Evolutionary conservation across 2,329 filamentous ascomycete genomes (phyloP).

Genomic region (Bipolaris cookei): DNA sequence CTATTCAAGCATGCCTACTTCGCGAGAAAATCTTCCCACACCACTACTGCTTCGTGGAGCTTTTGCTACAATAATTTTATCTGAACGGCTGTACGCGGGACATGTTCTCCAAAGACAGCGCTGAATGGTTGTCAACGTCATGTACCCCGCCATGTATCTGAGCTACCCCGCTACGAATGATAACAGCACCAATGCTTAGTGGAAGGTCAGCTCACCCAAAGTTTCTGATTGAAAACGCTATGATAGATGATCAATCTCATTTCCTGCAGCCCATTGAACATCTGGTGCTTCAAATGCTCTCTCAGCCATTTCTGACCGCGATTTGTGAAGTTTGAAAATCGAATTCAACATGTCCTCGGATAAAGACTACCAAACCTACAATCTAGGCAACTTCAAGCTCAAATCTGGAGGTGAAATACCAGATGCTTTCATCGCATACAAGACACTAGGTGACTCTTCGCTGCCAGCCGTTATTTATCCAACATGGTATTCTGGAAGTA

Average conservation of each 20-base stretch:
- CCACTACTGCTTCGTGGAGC: background rate
- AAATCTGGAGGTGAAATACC: conserved; percentile 68
- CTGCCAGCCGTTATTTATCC: conserved; percentile 76
- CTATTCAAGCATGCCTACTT: background rate
- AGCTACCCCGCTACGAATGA: conserved; percentile 35
- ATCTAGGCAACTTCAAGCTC: conserved; percentile 70
- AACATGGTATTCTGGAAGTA: conserved; percentile 73
- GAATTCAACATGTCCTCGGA: conserved; percentile 17
- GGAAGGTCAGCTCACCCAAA: background rate
- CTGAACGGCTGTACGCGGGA: conserved; percentile 17
- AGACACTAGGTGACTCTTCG: conserved; percentile 70
- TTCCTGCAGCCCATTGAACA: background rate
- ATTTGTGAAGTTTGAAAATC: background rate
- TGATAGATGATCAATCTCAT: background rate
- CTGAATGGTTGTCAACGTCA: conserved; percentile 16
- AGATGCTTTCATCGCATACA: conserved; percentile 75
- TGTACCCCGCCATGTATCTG: conserved; percentile 26
- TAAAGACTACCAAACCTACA: conserved; percentile 59
- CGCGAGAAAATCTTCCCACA: background rate
- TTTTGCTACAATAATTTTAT: background rate
- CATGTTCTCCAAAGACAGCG: background rate
- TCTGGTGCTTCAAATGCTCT: too few relatives aligned
- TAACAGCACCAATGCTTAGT: conserved; percentile 11
- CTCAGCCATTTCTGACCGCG: background rate
- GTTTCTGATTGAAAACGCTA: background rate